Percentiles rank a stretch among this genome's conserved stretches.
Evolutionary conservation across 192 early-diverging fungal species (phyloP).

Genomic region (Geranomyces variabilis): DNA sequence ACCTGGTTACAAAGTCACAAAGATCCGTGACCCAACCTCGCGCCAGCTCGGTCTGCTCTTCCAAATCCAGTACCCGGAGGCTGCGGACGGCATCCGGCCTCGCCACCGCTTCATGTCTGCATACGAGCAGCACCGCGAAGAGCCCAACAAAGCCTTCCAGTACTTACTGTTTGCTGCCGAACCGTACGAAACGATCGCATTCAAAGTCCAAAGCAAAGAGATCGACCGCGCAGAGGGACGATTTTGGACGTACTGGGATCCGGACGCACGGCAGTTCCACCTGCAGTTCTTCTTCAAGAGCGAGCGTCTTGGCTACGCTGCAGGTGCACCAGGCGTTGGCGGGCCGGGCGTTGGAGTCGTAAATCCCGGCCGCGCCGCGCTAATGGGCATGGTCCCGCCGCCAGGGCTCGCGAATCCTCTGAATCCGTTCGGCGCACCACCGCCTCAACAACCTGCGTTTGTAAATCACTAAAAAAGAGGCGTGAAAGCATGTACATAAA

Average conservation of each 20-base stretch:
- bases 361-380: neutral
- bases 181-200: conserved; percentile 92
- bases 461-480: conserved; percentile 3
- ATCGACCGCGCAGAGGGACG: conserved; percentile 85
- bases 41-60: conserved; percentile 88
- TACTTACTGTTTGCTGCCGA: conserved; percentile 95
- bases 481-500: no score
- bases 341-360: neutral
- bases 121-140: conserved; percentile 91
- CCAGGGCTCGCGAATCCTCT: conserved; percentile 4
- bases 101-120: conserved; percentile 95
- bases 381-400: conserved; percentile 3
- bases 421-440: conserved; percentile 4
- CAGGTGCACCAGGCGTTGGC: neutral
- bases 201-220: conserved; percentile 92
- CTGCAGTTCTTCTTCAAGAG: conserved; percentile 92
- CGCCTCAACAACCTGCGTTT: neutral
- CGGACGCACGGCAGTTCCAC: conserved; percentile 81
- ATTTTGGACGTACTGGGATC: conserved; percentile 95
- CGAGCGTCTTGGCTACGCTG: conserved; percentile 29
- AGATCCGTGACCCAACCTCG: conserved; percentile 85
- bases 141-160: conserved; percentile 84
- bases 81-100: conserved; percentile 82
- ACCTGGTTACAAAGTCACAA: conserved; percentile 90
- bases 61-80: conserved; percentile 94